Percentiles rank a stretch among this genome's conserved stretches.
Evolutionary conservation across 1,284 basidiomycete genomes (phyloP).

Genomic region (Grifola frondosa): DNA sequence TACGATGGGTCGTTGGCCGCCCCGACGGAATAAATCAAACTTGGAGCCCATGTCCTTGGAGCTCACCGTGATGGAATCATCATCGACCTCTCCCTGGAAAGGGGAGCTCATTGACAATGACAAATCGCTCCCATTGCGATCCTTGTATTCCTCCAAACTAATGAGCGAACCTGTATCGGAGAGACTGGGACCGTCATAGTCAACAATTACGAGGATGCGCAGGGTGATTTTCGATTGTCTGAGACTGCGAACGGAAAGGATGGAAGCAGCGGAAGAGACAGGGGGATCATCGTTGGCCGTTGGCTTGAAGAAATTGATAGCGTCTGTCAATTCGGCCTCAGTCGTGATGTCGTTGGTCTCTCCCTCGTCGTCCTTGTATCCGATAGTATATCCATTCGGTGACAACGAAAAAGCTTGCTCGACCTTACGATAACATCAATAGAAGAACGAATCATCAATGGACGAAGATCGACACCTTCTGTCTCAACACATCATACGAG

Average conservation of each 20-base stretch:
- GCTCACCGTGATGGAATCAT: conserved; percentile 72
- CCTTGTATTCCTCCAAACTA: conserved; percentile 71
- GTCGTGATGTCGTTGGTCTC: conserved; percentile 68
- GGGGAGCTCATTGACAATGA: conserved; percentile 49
- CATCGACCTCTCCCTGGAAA: conserved; percentile 49
- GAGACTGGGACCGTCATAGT: conserved; percentile 88
- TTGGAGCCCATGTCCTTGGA: conserved; percentile 55
- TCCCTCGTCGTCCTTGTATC: conserved; percentile 86
- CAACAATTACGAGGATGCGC: conserved; percentile 72
- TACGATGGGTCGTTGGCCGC: conserved; percentile 29
- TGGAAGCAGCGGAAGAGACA: conserved; percentile 67
- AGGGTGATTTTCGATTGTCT: conserved; percentile 71
- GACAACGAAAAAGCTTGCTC: conserved; percentile 82
- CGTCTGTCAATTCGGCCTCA: conserved; percentile 79
- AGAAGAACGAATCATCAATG: background rate
- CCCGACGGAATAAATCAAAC: conserved; percentile 23
- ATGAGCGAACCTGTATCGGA: conserved; percentile 82
- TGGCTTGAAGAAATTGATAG: conserved; percentile 81
- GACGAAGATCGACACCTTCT: conserved; percentile 48
- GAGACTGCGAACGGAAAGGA: conserved; percentile 70
- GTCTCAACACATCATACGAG: conserved; percentile 67
- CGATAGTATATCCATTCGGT: conserved; percentile 65
- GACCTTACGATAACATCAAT: conserved; percentile 48
- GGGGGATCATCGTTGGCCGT: conserved; percentile 62
- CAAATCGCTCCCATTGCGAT: conserved; percentile 56